Evolutionary conservation across 2,329 filamentous ascomycete species (phyloP).

Genomic region (Elsinoe arachidis): DNA sequence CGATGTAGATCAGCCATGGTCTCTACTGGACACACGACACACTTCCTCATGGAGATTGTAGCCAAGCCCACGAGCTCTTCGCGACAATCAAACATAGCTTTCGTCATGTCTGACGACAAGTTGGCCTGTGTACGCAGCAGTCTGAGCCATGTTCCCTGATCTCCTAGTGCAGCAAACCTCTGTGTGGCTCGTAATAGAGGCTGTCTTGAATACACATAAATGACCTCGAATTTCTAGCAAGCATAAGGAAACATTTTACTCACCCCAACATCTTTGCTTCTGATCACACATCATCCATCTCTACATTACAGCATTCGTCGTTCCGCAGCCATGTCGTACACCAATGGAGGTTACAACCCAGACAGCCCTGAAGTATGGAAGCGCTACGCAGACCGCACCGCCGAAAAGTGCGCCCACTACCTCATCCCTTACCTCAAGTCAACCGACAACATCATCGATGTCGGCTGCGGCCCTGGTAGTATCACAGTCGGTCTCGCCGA

Average conservation of each 20-base stretch:
- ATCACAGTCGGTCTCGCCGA: constrained; percentile 38
- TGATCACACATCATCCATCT: too few relatives aligned
- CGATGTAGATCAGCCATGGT: too few relatives aligned
- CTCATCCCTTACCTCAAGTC: neutral
- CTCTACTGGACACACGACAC: neutral
- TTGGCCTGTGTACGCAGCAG: neutral
- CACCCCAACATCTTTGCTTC: too few relatives aligned
- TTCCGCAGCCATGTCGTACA: neutral
- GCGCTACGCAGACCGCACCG: constrained; percentile 1
- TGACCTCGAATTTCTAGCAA: too few relatives aligned
- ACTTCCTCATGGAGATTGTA: neutral
- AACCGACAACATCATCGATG: constrained; percentile 32
- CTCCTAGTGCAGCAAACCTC: too few relatives aligned
- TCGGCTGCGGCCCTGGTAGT: constrained; percentile 42
- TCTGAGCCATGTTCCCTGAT: too few relatives aligned
- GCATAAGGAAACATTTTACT: too few relatives aligned
- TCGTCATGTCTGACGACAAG: neutral
- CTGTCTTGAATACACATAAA: too few relatives aligned
- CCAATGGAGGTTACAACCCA: neutral
- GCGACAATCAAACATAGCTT: neutral
- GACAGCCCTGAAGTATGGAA: neutral
- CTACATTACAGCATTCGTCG: neutral
- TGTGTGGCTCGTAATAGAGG: too few relatives aligned
- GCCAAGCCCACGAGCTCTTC: neutral
- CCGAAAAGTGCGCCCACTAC: constrained; percentile 1